Evolutionary conservation across 495 filamentous ascomycete species (phyloP).

Genomic region (Penicillium silybi): DNA sequence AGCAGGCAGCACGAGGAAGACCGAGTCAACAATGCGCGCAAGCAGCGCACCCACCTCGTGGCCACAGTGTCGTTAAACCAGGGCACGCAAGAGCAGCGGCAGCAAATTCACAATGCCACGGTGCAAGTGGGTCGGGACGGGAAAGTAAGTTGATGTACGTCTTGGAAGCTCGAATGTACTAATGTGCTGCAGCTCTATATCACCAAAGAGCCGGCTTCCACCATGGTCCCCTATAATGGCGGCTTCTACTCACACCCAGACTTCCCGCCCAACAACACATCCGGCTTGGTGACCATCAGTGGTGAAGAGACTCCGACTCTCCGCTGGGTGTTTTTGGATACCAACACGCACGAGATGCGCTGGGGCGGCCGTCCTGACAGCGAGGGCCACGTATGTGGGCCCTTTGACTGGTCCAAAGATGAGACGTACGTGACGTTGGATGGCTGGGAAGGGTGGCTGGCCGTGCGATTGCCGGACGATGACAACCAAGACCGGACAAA

Average conservation of each 20-base stretch:
- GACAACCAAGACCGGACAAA: slow-evolving; percentile 9
- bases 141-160: slow-evolving; percentile 18
- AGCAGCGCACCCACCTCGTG: slow-evolving; percentile 19
- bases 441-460: slow-evolving; percentile 25
- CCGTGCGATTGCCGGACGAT: slow-evolving; percentile 19
- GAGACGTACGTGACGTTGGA: slow-evolving; percentile 23
- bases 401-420: slow-evolving; percentile 27
- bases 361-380: slow-evolving; percentile 26
- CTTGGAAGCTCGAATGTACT: background rate
- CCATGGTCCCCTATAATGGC: slow-evolving; percentile 25
- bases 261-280: slow-evolving; percentile 19
- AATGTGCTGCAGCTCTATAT: slow-evolving; percentile 22
- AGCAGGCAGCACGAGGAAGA: slow-evolving; percentile 21
- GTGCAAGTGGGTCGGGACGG: slow-evolving; percentile 26
- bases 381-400: slow-evolving; percentile 25
- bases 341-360: slow-evolving; percentile 19
- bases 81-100: slow-evolving; percentile 16
- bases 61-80: slow-evolving; percentile 17
- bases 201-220: slow-evolving; percentile 17
- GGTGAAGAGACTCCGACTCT: slow-evolving; percentile 22
- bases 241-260: slow-evolving; percentile 24
- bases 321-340: slow-evolving; percentile 28
- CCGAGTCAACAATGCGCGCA: slow-evolving; percentile 17
- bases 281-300: slow-evolving; percentile 24
- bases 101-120: slow-evolving; percentile 26